Evolutionary conservation across 768 basidiomycete species (phyloP).

Genomic region (Auricularia auricula-judae): DNA sequence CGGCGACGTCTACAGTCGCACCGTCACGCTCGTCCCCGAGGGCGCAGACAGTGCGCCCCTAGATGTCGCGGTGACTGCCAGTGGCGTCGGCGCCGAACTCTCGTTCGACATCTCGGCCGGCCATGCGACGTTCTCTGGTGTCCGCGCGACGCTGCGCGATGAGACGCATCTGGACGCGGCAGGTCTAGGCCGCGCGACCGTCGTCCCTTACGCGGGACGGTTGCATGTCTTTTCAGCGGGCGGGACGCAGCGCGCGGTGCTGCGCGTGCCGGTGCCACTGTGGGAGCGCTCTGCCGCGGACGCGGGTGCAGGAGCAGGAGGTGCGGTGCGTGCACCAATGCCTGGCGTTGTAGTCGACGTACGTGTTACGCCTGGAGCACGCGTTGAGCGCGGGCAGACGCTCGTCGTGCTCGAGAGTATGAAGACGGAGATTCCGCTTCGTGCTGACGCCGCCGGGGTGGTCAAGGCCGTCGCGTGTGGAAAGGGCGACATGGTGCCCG

Average conservation of each 20-base stretch:
- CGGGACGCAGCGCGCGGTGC: neutral
- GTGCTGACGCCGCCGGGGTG: conserved; percentile 56
- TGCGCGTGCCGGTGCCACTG: neutral
- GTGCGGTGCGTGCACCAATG: conserved; percentile 75
- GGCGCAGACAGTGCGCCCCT: conserved; percentile 21
- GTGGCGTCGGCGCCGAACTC: conserved; percentile 26
- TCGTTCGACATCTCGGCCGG: conserved; percentile 38
- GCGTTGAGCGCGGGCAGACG: conserved; percentile 69
- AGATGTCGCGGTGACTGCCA: conserved; percentile 26
- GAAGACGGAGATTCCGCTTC: conserved; percentile 91
- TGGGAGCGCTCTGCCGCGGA: neutral
- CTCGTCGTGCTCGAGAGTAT: conserved; percentile 87
- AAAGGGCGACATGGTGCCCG: conserved; percentile 88
- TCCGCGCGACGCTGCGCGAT: neutral
- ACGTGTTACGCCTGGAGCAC: conserved; percentile 63
- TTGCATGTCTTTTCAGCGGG: conserved; percentile 41
- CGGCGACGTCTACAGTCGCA: conserved; percentile 55
- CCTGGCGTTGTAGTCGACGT: conserved; percentile 91
- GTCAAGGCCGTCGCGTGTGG: conserved; percentile 63
- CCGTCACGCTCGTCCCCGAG: conserved; percentile 35
- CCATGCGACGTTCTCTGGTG: neutral
- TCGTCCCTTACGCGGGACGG: conserved; percentile 18
- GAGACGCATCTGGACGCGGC: neutral
- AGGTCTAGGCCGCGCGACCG: conserved; percentile 31
- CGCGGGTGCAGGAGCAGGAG: conserved; percentile 12